Evolutionary conservation across 116 monocot species (phyloP), one percentile per base, ranked within the genome.

Genomic region (Iris pallida): DNA sequence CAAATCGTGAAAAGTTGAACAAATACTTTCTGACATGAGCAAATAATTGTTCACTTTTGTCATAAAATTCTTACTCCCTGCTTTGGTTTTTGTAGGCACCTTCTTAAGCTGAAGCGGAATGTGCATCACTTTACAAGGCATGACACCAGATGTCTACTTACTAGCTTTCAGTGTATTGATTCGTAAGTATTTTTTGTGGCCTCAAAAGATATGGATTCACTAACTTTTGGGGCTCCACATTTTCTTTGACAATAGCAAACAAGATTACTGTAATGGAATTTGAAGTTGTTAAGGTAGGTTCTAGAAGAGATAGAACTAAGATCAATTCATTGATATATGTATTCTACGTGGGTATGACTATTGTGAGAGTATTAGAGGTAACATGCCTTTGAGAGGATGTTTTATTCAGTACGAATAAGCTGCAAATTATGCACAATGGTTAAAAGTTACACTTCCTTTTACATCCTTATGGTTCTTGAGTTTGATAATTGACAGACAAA

Each of bases 241-340:
- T 98, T 98, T 84, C 97, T 98, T 72, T 87, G 97, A 42, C 97
- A 92, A 98, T 98, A 90, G 92, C n/a, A n/a, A n/a, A n/a, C n/a
- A n/a, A n/a, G n/a, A n/a, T 98, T 19, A 87, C 93, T 64, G 93
- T 98, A 0, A 98, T 90, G 97, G 97, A 98, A 81, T 98, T 90
- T 88, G 97, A 98, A 74, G 61, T 98, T 63, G 70, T 79, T 53
- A 98, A 90, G 85, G 97, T 98, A n/a, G n/a, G n/a, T n/a, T n/a
- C n/a, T n/a, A n/a, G n/a, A n/a, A n/a, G n/a, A n/a, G n/a, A n/a
- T n/a, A n/a, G n/a, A n/a, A n/a, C n/a, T 98, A 58, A 90, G 97
- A 92, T 80, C 92, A 92, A 77, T 98, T 98, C 71, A 88, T 98
- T 59, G 97, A 98, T 74, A 72, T 98, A 55, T 98, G 97, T 65